Evolutionary conservation across 345 rosid genomes (phyloP), one percentile per base, ranked within the genome.

Genomic region (Eucalyptus coolabah): DNA sequence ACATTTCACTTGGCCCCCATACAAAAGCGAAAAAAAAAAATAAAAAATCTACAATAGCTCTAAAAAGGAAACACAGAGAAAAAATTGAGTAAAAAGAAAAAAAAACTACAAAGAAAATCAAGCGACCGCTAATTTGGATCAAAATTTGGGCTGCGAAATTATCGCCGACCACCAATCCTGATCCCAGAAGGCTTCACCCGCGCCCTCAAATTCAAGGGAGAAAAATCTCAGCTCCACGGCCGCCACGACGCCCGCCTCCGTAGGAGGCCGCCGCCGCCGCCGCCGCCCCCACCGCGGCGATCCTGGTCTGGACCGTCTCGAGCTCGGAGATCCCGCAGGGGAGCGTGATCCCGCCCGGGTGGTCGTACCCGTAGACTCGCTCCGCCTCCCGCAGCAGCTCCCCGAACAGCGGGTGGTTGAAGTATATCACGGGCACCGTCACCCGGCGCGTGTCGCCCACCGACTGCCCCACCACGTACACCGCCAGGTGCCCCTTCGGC

Each of bases 401-500:
- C 67, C 95, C 96, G 81, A 98, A 97, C 90, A 96, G 90, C 17
- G 99, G 99, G 88, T 98, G 98, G 88, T 97, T 97, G 89, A 98
- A 94, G 89, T 95, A 96, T 7, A 97, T 93, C 72, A 96, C 96
- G 26, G 99, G 99, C 90, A 98, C 96, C 86, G 93, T 87, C 18
- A 93, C 94, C 12, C 97, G 93, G 89, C 92, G 87, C 82, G 93
- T 91, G 56, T 93, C 94, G 16, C 89, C 93, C 9, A 88, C 95
- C 4, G 96, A 89, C 87, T 93, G 94, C n/a, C 95, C 98, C 9
- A 95, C 95, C 16, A 96, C 95, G 93, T 96, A 96, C 16, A 98
- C 95, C 4, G 95, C 98, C 91, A 96, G 91, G 90, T 96, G 97
- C 13, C 99, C 98, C 69, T 91, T 95, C 19, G 99, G 99, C 13